These are phyloP conservation scores for Glycine soja DNA, from an alignment of 306 rosid species.

Conservation along the genomic window DNA sequence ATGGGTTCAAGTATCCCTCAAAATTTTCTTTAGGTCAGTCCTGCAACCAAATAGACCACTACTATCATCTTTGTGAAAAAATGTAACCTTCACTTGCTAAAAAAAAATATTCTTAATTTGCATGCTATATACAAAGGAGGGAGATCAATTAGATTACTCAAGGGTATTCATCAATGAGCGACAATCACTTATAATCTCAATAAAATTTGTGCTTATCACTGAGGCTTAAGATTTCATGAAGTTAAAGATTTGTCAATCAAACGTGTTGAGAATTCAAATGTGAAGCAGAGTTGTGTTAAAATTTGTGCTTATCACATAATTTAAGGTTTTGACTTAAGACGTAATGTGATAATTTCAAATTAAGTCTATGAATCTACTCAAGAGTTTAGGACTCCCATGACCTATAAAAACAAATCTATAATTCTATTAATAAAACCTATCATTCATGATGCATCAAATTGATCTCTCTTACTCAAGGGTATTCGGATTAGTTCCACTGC, in stretches of 20 bases:
- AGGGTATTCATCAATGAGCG: background rate
- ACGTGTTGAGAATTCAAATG: background rate
- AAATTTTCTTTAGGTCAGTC: too few relatives aligned
- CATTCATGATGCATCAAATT: background rate
- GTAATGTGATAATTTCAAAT: background rate
- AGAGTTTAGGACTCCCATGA: background rate
- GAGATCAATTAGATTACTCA: background rate
- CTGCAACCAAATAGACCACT: background rate
- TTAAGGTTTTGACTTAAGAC: background rate
- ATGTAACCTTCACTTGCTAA: background rate
- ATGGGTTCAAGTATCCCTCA: too few relatives aligned
- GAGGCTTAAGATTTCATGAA: background rate
- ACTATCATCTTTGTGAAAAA: background rate
- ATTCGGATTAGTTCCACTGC: constrained; percentile 61
- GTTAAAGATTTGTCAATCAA: background rate
- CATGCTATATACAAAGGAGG: background rate
- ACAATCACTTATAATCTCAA: background rate
- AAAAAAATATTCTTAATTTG: background rate
- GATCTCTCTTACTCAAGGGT: too few relatives aligned
- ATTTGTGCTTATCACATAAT: too few relatives aligned
- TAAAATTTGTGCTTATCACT: background rate
- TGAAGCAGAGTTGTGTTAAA: background rate
- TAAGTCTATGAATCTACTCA: background rate
- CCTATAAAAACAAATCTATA: background rate
- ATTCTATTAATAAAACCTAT: background rate